These are phyloP conservation scores for Stephanodiscus minutulus DNA, from an alignment of 108 stramenopile species.

Conservation along the genomic window DNA sequence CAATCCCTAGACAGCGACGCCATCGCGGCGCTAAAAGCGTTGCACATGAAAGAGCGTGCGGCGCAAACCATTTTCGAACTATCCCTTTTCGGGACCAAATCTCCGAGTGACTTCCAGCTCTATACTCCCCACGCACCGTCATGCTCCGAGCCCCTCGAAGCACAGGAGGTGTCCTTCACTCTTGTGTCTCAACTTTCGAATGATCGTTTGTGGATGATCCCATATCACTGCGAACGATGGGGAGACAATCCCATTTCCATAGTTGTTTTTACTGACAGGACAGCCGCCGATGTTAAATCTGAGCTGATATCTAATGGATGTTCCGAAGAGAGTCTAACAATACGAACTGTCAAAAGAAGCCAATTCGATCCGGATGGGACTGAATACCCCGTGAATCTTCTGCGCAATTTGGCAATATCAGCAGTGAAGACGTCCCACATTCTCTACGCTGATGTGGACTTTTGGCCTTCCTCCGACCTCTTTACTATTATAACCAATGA, in stretches of 20 bases:
- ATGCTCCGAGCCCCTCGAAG: conserved; percentile 28
- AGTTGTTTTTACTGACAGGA: conserved; percentile 64
- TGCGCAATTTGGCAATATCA: conserved; percentile 83
- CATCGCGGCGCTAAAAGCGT: neutral
- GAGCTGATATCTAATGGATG: conserved; percentile 41
- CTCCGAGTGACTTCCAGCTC: conserved; percentile 34
- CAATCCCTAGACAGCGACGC: neutral
- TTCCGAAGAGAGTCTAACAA: conserved; percentile 30
- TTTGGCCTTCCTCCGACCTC: conserved; percentile 76
- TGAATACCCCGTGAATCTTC: conserved; percentile 89
- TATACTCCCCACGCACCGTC: conserved; percentile 46
- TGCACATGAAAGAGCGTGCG: neutral
- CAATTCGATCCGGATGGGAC: conserved; percentile 45
- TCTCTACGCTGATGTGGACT: conserved; percentile 89
- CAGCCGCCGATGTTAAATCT: conserved; percentile 27
- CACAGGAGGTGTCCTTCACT: conserved; percentile 43
- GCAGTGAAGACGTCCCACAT: conserved; percentile 71
- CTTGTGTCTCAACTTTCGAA: conserved; percentile 74
- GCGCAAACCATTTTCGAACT: conserved; percentile 4
- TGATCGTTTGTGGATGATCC: conserved; percentile 83
- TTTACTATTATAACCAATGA: conserved; percentile 47
- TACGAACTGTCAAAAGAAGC: conserved; percentile 48
- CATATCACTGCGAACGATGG: conserved; percentile 81
- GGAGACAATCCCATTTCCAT: conserved; percentile 65
- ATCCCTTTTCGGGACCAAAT: conserved; percentile 12